Evolutionary conservation across 2,329 filamentous ascomycete genomes (phyloP).

Genomic region (Madurella mycetomatis): DNA sequence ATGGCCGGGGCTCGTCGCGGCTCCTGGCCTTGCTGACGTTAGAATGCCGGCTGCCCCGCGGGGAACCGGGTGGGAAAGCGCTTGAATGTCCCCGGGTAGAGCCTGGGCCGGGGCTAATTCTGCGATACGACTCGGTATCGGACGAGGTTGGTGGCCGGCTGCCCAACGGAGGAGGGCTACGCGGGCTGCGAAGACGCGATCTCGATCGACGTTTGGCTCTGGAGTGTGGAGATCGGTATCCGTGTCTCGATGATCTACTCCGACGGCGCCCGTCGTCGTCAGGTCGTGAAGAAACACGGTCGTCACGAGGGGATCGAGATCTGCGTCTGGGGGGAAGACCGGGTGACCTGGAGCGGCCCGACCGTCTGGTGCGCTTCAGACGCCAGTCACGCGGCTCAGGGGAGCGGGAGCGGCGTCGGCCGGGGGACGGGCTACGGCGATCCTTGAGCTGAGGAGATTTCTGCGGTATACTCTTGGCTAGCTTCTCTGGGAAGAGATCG

Average conservation of each 20-base stretch:
- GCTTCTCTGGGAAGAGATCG: slow-evolving; percentile 18
- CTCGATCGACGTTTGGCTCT: slow-evolving; percentile 22
- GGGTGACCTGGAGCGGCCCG: slow-evolving; percentile 21
- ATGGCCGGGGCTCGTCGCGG: slow-evolving; percentile 38
- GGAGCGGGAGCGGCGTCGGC: slow-evolving; percentile 22
- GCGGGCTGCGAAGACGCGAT: slow-evolving; percentile 23
- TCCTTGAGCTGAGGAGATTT: slow-evolving; percentile 14
- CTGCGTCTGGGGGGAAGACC: slow-evolving; percentile 23
- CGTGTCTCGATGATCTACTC: slow-evolving; percentile 20
- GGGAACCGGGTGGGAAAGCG: slow-evolving; percentile 13
- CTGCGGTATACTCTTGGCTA: slow-evolving; percentile 14
- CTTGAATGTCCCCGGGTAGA: slow-evolving; percentile 10
- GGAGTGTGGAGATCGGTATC: slow-evolving; percentile 22
- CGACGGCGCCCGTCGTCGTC: slow-evolving; percentile 13
- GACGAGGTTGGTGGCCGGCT: slow-evolving; percentile 24
- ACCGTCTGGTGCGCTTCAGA: slow-evolving; percentile 23
- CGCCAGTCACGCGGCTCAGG: slow-evolving; percentile 26
- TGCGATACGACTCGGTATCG: slow-evolving; percentile 22
- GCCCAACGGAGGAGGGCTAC: slow-evolving; percentile 19
- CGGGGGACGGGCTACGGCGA: slow-evolving; percentile 16
- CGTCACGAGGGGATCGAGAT: slow-evolving; percentile 26
- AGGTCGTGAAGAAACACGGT: slow-evolving; percentile 1
- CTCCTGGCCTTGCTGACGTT: slow-evolving; percentile 32
- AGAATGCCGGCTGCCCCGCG: slow-evolving; percentile 13
- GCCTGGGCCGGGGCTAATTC: slow-evolving; percentile 17